Evolutionary conservation across 352 stramenopile genomes (phyloP).

Genomic region (Phytophthora meadii): DNA sequence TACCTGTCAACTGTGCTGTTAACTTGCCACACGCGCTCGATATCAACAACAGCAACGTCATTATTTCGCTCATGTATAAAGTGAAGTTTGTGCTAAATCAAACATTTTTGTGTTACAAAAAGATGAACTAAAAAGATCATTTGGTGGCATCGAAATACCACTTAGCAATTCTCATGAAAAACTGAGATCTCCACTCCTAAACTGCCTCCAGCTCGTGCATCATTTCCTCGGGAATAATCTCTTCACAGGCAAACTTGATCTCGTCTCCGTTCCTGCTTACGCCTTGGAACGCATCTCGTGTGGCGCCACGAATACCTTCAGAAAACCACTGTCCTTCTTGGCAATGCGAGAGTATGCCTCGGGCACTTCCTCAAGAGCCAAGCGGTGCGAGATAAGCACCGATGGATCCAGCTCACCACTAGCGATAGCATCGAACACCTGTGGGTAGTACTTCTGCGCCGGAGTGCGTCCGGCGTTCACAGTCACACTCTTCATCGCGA

Average conservation of each 20-base stretch:
- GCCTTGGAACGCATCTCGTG: conserved; percentile 45
- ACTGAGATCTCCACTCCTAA: not conserved
- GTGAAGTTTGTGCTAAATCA: not conserved
- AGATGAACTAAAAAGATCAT: not conserved
- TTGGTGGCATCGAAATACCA: too few species aligned
- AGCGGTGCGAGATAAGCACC: conserved; percentile 61
- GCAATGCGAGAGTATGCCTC: conserved; percentile 57
- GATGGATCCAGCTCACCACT: conserved; percentile 62
- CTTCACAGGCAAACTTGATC: not conserved
- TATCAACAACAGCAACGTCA: not conserved
- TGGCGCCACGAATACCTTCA: conserved; percentile 71
- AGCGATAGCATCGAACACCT: conserved; percentile 63
- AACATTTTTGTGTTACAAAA: not conserved
- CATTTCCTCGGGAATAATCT: not conserved
- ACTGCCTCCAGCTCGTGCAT: not conserved
- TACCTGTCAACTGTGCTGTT: not conserved
- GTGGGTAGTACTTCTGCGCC: conserved; percentile 64
- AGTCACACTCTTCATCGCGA: conserved; percentile 70
- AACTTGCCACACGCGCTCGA: not conserved
- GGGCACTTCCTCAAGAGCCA: conserved; percentile 61
- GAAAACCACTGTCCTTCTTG: conserved; percentile 63
- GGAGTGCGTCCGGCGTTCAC: conserved; percentile 56
- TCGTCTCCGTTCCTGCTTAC: conserved; percentile 20
- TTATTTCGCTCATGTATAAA: not conserved
- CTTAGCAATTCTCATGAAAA: not conserved